Base-by-base conservation (phyloP, 2,329 filamentous ascomycete genomes). In the Blumeria hordei region DNA sequence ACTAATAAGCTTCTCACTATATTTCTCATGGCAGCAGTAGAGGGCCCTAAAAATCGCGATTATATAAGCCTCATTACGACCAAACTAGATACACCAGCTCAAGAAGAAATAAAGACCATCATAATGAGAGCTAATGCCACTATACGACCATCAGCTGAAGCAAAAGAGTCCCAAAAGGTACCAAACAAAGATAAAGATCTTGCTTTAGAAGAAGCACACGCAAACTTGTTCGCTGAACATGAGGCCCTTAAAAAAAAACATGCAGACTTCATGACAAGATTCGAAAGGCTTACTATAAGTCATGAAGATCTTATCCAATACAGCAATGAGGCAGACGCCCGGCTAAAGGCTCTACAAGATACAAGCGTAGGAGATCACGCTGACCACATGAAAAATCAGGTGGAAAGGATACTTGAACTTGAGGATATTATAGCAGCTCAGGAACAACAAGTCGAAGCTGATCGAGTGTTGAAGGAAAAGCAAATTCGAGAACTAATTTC, bases 381-480 rank as follows among this genome's bases (percentile, higher is more conserved):
- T 21, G 70, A 73, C 55, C 68, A 73, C 53, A 72, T 78, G 58
- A 70, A 70, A 67, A 67, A 72, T 57, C 68, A 83, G 60, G 71
- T 80, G 60, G 68, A 69, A 45, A 74, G 75, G 59, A 69, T 81
- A 28, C 74, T 75, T 43, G 78, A 86, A 61, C 79, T 83, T 62
- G 80, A 85, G 64, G 74, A 81, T 56, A 71, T 86, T 53, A 88
- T 88, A 62, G 78, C 79, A 41, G 75, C 72, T 28, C 76, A 86
- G 60, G 84, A 88, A 64, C 73, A 74, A 18, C 76, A 84, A 60
- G 68, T 81, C 10, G 76, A 83, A 56, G 70, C 74, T 35, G 67
- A 73, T 58, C 68, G 69, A 16, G 64, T 69, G 14, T 65, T 68
- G 2, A 64, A 69, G 59, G 69, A 70, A 45, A 69, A 66, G 33